These are phyloP conservation scores for Arabis alpina DNA, from an alignment of 345 rosid species.

Conservation along the genomic window DNA sequence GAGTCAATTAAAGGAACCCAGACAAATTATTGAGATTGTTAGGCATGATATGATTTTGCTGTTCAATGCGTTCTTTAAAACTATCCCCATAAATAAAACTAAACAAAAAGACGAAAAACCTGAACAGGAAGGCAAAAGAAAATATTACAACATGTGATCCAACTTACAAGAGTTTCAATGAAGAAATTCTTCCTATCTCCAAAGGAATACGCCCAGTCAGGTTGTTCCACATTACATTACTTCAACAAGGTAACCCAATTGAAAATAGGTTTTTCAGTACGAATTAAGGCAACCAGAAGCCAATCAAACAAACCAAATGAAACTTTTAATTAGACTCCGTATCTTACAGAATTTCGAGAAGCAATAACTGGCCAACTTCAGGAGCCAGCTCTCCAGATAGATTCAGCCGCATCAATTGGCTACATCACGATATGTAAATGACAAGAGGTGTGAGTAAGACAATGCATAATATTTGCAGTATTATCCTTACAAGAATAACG, in stretches of 20 bases:
- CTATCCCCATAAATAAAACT: slow-evolving; percentile 10
- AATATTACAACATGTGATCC: slow-evolving; percentile 1
- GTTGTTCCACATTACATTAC: slow-evolving; percentile 95
- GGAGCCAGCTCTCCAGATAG: slow-evolving; percentile 80
- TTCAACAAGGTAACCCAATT: slow-evolving; percentile 29
- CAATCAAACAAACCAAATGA: slow-evolving; percentile 16
- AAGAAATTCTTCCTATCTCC: slow-evolving; percentile 74
- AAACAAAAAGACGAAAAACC: not conserved
- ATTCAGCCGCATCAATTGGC: slow-evolving; percentile 70
- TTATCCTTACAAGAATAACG: not conserved
- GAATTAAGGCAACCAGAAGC: slow-evolving; percentile 4
- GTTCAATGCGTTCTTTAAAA: slow-evolving; percentile 3
- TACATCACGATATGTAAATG: slow-evolving; percentile 43
- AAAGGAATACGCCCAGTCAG: slow-evolving; percentile 75
- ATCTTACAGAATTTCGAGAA: slow-evolving; percentile 70
- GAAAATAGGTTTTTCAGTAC: slow-evolving; percentile 10
- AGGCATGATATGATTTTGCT: not conserved
- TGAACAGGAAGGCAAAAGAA: slow-evolving; percentile 7
- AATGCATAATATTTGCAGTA: slow-evolving; percentile 10
- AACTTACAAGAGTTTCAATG: slow-evolving; percentile 77
- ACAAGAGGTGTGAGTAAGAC: slow-evolving; percentile 3
- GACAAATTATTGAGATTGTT: not conserved
- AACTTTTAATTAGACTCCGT: not conserved
- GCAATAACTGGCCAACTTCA: slow-evolving; percentile 67
- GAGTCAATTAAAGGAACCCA: not conserved